Conservation (phyloP, 768 basidiomycete species). For the Solioccasus polychromus region DNA sequence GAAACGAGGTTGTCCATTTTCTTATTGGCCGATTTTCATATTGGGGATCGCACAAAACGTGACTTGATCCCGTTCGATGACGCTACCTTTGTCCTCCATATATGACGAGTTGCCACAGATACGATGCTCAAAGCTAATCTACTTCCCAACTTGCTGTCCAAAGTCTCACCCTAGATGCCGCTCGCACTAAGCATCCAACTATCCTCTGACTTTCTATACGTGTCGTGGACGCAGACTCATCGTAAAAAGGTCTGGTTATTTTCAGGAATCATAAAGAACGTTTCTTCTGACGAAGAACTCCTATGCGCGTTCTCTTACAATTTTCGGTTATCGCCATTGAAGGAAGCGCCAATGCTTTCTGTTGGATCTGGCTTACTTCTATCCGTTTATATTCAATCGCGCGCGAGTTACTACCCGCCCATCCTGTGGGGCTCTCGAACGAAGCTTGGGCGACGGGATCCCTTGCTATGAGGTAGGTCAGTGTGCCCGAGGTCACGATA, state of each 20-base stretch:
- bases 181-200: slow-evolving; percentile 65
- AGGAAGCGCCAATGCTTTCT: slow-evolving; percentile 75
- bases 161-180: slow-evolving; percentile 48
- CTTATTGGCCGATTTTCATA: slow-evolving; percentile 1
- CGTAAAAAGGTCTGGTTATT: slow-evolving; percentile 42
- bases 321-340: slow-evolving; percentile 80
- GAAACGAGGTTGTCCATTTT: slow-evolving; percentile 23
- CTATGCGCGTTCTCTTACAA: slow-evolving; percentile 55
- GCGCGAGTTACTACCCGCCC: slow-evolving; percentile 50
- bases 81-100: slow-evolving; percentile 32
- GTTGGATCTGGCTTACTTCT: slow-evolving; percentile 58
- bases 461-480: slow-evolving; percentile 52
- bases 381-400: slow-evolving; percentile 66
- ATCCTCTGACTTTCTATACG: slow-evolving; percentile 51
- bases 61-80: slow-evolving; percentile 2
- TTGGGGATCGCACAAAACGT: not conserved
- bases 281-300: slow-evolving; percentile 48
- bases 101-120: slow-evolving; percentile 21
- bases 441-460: slow-evolving; percentile 44
- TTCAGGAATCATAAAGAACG: slow-evolving; percentile 7
- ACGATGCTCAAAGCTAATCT: slow-evolving; percentile 10
- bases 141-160: slow-evolving; percentile 10
- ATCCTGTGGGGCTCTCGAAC: slow-evolving; percentile 59
- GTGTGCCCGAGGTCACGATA: slow-evolving; percentile 31
- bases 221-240: slow-evolving; percentile 66